Percentiles rank a stretch among this genome's conserved stretches.
These are phyloP conservation scores for Cercophora samala DNA, from an alignment of 495 filamentous ascomycete genomes.

Conservation along the genomic window DNA sequence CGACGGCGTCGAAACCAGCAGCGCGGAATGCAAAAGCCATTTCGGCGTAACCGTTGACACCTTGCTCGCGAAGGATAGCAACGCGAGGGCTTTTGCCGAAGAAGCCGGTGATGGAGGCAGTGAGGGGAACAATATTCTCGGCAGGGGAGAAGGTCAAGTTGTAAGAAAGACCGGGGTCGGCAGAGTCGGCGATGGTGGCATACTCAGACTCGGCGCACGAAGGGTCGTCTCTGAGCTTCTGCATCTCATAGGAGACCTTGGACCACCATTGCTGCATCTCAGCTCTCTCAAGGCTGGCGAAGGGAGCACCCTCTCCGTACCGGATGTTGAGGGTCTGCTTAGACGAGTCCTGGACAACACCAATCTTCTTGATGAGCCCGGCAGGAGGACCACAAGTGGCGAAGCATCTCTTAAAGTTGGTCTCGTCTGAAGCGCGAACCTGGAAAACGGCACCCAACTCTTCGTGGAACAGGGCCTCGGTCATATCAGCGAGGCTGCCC, in stretches of 20 bases:
- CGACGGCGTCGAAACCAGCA: constrained; percentile 85
- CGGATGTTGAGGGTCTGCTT: constrained; percentile 79
- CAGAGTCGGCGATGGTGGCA: constrained; percentile 67
- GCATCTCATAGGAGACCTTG: constrained; percentile 84
- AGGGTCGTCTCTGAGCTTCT: constrained; percentile 84
- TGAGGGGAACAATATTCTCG: constrained; percentile 68
- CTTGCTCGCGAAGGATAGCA: constrained; percentile 91
- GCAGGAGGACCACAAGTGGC: constrained; percentile 85
- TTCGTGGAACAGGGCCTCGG: constrained; percentile 87
- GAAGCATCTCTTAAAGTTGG: constrained; percentile 83
- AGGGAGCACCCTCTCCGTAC: constrained; percentile 54
- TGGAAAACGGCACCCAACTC: constrained; percentile 98
- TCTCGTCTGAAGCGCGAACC: constrained; percentile 77
- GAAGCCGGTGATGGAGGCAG: constrained; percentile 64
- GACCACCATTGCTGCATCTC: constrained; percentile 87
- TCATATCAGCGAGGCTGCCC: constrained; percentile 57
- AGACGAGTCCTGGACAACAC: constrained; percentile 59
- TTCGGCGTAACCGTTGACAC: constrained; percentile 90
- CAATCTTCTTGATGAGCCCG: constrained; percentile 77
- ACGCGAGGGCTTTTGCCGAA: constrained; percentile 76
- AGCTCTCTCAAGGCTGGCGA: constrained; percentile 66
- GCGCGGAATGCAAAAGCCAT: constrained; percentile 94
- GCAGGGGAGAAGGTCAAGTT: constrained; percentile 78
- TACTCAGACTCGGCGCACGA: constrained; percentile 84
- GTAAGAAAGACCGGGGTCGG: constrained; percentile 81